These are phyloP conservation scores for Lathyrus oleraceus DNA, from an alignment of 306 rosid genomes.

Conservation along the genomic window DNA sequence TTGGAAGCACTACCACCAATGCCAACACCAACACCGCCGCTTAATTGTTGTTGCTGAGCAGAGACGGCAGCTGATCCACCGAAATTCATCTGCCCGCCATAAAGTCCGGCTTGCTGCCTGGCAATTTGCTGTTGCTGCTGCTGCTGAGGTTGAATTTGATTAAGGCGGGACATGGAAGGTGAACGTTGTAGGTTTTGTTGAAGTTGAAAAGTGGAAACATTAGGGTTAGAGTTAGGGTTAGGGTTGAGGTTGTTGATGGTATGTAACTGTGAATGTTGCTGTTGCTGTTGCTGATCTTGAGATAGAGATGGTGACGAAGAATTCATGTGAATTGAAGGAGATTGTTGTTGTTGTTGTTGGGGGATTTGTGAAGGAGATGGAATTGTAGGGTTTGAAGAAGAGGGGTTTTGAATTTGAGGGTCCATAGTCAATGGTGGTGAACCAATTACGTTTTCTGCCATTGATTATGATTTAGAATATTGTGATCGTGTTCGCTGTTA, in stretches of 20 bases:
- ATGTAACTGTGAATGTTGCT: slow-evolving; percentile 52
- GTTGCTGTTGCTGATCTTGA: slow-evolving; percentile 41
- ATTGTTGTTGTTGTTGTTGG: slow-evolving; percentile 35
- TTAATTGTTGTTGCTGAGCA: slow-evolving; percentile 64
- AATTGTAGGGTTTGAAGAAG: slow-evolving; percentile 26
- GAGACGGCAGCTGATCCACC: slow-evolving; percentile 53
- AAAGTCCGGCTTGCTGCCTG: slow-evolving; percentile 67
- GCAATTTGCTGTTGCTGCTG: slow-evolving; percentile 62
- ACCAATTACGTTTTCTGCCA: slow-evolving; percentile 16
- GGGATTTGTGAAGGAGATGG: slow-evolving; percentile 22
- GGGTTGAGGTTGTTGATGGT: slow-evolving; percentile 26
- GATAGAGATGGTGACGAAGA: slow-evolving; percentile 24
- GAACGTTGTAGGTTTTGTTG: slow-evolving; percentile 69
- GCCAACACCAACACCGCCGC: slow-evolving; percentile 15
- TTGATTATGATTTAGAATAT: background rate
- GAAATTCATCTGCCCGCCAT: slow-evolving; percentile 73
- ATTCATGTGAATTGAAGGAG: slow-evolving; percentile 32
- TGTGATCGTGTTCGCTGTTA: no score
- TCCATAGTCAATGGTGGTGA: slow-evolving; percentile 22
- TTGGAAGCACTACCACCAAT: slow-evolving; percentile 36
- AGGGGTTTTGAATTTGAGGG: slow-evolving; percentile 25
- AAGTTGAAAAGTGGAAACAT: slow-evolving; percentile 58
- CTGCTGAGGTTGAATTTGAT: slow-evolving; percentile 68
- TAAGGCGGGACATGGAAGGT: slow-evolving; percentile 55
- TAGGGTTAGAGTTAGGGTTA: slow-evolving; percentile 26